Evolutionary conservation across 225 moss, liverwort and hornwort species (phyloP), one percentile per base, ranked within the genome.

Genomic region (Bryoerythrophyllum caledonicum): DNA sequence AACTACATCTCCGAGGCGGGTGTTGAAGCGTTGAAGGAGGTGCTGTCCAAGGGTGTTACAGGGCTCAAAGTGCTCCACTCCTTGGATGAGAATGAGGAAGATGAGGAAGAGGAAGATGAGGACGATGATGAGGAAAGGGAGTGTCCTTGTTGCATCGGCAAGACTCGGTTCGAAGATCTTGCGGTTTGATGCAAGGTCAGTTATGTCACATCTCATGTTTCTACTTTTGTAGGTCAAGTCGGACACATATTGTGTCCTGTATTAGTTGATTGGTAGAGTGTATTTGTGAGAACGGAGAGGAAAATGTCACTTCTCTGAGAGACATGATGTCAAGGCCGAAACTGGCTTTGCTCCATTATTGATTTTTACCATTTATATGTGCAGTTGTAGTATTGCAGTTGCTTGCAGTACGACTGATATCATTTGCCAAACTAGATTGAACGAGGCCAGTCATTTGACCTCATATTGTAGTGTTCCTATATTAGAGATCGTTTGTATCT

Each of bases 1-100:
- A 95, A 95, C 60, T 86, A 37, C 23, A 91, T 95, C 56, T 87
- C 94, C 4, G 85, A 85, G 54, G 79, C 67, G 3, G 94, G 94
- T 11, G 60, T 92, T 43, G 75, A 82, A 68, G 79, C 75, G 4
- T 64, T 91, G 26, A 85, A 79, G 55, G 89, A 83, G 32, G 63
- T 26, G 1, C 84, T 92, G 17, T 75, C 72, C 0, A 88, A 85
- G 56, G 82, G 88, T 6, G 49, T 87, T 13, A 27, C 77, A 23
- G 89, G 89, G 6, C 65, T 76, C 25, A 78, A 77, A 60, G 84
- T 90, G 10, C 69, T 92, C 26, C 76, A 76, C 49, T 76, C 91
- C 46, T 64, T 89, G 70, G 92, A 91, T 19, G 91, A 92, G 70
- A 89, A 95, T 54, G 88, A 90, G 43, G 88, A 86, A 35, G 88